A percentile compares a stretch with the other conserved stretches of the same genome.
phyloP scores from a whole-genome alignment of 345 rosid genomes.

The Heritiera littoralis region DNA sequence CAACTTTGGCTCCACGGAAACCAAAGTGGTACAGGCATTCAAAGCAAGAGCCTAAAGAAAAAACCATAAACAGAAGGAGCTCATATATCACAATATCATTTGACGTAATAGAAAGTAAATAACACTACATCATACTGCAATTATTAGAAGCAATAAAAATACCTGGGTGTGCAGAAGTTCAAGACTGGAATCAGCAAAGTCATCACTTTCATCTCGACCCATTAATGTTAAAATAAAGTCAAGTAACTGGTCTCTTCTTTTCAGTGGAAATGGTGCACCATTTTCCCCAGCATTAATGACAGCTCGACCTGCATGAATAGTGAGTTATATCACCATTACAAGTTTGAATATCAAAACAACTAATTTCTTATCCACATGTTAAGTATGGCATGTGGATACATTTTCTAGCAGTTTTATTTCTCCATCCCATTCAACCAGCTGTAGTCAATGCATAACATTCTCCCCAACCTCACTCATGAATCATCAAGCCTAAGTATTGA shows the following conservation, averaged over 20 bases:
- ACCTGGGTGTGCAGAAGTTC: constrained; percentile 91
- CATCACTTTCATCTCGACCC: constrained; percentile 88
- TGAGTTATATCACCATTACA: constrained; percentile 16
- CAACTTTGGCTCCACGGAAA: constrained; percentile 94
- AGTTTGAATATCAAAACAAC: constrained; percentile 18
- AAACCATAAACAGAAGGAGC: constrained; percentile 13
- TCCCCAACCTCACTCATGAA: constrained; percentile 10
- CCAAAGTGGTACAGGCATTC: constrained; percentile 94
- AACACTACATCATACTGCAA: not conserved
- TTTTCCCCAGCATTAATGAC: constrained; percentile 90
- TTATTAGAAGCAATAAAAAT: constrained; percentile 17
- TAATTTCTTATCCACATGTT: not conserved
- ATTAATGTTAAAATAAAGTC: constrained; percentile 91
- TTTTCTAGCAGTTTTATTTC: constrained; percentile 2
- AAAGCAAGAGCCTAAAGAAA: constrained; percentile 84
- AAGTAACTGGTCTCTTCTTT: constrained; percentile 81
- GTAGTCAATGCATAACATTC: not conserved
- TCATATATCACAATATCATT: not conserved
- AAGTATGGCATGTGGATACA: not conserved
- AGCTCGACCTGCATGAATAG: constrained; percentile 70
- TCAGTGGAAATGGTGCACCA: constrained; percentile 86
- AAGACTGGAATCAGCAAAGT: constrained; percentile 80
- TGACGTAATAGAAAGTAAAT: not conserved
- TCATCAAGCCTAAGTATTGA: not conserved
- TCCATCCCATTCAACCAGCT: not conserved